Base-by-base conservation (phyloP, 2,329 filamentous ascomycete species). In the Juglanconis juglandina region DNA sequence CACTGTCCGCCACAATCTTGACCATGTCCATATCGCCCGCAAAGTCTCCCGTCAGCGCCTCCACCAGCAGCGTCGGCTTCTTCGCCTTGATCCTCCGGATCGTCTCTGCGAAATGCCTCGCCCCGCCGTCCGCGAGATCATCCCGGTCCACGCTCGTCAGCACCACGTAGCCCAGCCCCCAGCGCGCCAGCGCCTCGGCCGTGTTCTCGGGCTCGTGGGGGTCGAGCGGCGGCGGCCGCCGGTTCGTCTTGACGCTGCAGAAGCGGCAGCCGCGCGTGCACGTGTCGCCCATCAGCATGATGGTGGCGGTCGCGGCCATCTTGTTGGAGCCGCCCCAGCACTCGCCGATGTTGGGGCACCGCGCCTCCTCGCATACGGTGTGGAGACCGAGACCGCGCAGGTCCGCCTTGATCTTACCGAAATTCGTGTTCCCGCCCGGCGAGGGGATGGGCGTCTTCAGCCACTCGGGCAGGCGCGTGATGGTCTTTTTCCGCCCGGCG, bases 201-300 rank as follows among this genome's bases (percentile, higher is more conserved):
- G 92, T 96, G 76, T 99, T 88, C 80, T 99, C 95, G 1, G 95
- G 95, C 77, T 99, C 95, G 75, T 98, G 94, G 2, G 91, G 90
- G 73, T 99, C 95, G 53, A 99, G 83, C 10, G 95, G 91, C 47
- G 88, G 77, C 11, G 92, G 87, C 1, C 80, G 77, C 48, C 90
- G 87, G 61, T 80, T 88, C 3, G 95, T 99, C 82, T 98, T 98
- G 56, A 99, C 95, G 66, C 89, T 92, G 82, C 95, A 99, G 81
- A 99, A 99, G 56, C 95, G 87, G 76, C 95, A 99, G 17, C 94
- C 95, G 62, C 95, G 85, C 17, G 95, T 99, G 76, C 95, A 99
- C 8, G 94, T 98, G 75, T 99, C 95, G 65, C 95, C 95, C 93
- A 98, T 98, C 52, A 99, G 80, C 95, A 99, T 99, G 75, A 99